Evolutionary conservation across 129 eudicot species (phyloP).

Genomic region (Solidago caesia): DNA sequence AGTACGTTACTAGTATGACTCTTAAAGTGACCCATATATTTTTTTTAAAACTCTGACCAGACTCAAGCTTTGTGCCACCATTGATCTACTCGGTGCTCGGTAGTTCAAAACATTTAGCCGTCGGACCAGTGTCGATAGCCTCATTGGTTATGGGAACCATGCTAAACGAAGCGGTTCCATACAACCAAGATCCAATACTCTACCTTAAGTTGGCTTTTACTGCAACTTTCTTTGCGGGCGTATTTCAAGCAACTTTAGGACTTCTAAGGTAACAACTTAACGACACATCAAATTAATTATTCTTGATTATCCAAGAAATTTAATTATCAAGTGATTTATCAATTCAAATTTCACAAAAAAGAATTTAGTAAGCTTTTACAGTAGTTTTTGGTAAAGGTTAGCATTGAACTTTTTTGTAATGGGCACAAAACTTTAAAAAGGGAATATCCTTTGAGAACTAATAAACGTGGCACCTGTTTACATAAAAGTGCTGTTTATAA

Average conservation of each 20-base stretch:
- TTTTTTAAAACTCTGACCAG: conserved; percentile 38
- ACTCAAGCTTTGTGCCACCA: conserved; percentile 98
- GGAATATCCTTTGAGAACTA: conserved; percentile 36
- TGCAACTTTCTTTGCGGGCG: conserved; percentile 92
- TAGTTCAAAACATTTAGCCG: conserved; percentile 91
- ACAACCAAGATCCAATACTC: conserved; percentile 52
- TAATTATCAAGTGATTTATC: background rate
- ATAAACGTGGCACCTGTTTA: conserved; percentile 29
- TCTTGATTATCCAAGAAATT: background rate
- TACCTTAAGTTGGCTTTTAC: conserved; percentile 91
- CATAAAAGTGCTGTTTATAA: conserved; percentile 16
- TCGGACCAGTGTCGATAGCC: conserved; percentile 97
- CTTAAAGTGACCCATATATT: background rate
- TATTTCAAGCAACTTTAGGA: conserved; percentile 89
- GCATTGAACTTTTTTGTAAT: too few relatives aligned
- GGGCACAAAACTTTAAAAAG: conserved; percentile 44
- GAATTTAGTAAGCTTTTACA: too few relatives aligned
- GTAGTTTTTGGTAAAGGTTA: too few relatives aligned
- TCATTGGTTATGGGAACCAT: conserved; percentile 98
- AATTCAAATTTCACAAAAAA: too few relatives aligned
- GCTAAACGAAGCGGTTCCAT: conserved; percentile 75
- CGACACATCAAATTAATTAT: background rate
- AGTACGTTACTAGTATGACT: background rate
- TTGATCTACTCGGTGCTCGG: conserved; percentile 89
- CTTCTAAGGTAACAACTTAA: conserved; percentile 61